These are phyloP conservation scores for Aspergillus ustus DNA, from an alignment of 2,329 filamentous ascomycete genomes.

Conservation along the genomic window DNA sequence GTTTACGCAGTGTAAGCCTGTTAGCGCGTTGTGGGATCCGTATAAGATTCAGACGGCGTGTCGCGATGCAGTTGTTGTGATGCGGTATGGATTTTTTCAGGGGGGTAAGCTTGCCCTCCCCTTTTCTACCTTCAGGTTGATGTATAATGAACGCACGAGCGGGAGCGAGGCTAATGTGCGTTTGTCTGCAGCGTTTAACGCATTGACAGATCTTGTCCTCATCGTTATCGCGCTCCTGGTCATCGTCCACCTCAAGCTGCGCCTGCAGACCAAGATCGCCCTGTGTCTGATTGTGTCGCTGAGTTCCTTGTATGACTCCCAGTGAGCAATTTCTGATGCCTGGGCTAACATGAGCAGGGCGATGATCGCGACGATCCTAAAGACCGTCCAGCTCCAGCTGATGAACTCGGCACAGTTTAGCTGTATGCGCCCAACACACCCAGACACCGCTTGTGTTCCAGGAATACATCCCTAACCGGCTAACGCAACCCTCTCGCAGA, in stretches of 20 bases:
- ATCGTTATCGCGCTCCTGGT: not conserved
- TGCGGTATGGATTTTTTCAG: constrained; percentile 11
- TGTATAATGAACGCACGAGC: too few species aligned
- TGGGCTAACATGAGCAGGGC: not conserved
- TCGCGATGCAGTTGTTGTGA: not conserved
- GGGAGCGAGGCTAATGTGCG: not conserved
- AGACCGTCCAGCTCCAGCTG: not conserved
- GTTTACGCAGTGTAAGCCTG: constrained; percentile 9
- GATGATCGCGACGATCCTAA: constrained; percentile 9
- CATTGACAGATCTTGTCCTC: constrained; percentile 1
- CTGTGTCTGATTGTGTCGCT: constrained; percentile 1
- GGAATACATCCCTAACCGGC: not conserved
- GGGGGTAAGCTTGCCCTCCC: not conserved
- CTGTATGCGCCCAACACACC: not conserved
- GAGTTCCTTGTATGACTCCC: constrained; percentile 9
- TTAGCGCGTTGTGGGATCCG: constrained; percentile 4
- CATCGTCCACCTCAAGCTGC: constrained; percentile 1
- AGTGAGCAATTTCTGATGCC: too few species aligned
- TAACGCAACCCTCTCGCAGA: not conserved
- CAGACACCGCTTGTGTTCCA: too few species aligned
- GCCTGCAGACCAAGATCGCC: not conserved
- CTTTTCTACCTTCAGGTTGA: not conserved
- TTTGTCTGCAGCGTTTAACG: constrained; percentile 5
- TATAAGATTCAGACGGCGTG: not conserved
- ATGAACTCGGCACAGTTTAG: not conserved